Conservation (phyloP, 495 filamentous ascomycete genomes). For the Chaetomium tenue region DNA sequence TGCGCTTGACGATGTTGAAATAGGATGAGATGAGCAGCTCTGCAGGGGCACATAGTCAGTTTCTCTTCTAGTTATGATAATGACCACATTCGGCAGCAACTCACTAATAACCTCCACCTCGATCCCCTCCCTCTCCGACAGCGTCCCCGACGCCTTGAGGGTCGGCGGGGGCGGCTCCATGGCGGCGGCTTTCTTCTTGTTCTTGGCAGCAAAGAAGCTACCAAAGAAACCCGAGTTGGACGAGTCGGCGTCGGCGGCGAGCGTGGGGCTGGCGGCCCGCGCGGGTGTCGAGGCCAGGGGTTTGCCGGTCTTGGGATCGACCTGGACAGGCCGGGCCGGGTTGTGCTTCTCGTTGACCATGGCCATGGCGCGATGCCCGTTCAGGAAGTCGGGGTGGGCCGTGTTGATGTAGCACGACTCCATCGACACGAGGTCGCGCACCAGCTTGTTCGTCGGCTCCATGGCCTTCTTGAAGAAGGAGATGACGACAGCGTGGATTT, state of each 20-base stretch:
- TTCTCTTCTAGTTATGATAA: background rate
- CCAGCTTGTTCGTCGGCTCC: constrained; percentile 96
- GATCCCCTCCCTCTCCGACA: constrained; percentile 87
- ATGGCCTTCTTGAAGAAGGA: constrained; percentile 96
- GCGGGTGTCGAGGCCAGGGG: constrained; percentile 70
- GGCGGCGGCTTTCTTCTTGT: constrained; percentile 99
- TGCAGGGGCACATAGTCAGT: constrained; percentile 35
- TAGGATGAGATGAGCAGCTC: constrained; percentile 95
- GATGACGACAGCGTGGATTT: constrained; percentile 93
- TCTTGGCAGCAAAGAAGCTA: constrained; percentile 95
- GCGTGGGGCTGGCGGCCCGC: constrained; percentile 67
- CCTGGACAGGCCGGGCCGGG: constrained; percentile 82
- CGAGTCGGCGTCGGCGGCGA: constrained; percentile 52
- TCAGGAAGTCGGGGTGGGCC: constrained; percentile 96
- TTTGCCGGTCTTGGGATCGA: constrained; percentile 98
- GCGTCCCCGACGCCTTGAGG: constrained; percentile 86
- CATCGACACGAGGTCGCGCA: constrained; percentile 90
- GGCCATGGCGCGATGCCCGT: constrained; percentile 93
- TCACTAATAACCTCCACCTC: constrained; percentile 98
- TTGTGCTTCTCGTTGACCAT: constrained; percentile 90
- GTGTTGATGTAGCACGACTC: constrained; percentile 98
- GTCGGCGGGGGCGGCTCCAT: constrained; percentile 94
- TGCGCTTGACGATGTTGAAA: constrained; percentile 95
- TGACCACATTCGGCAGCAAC: constrained; percentile 35
- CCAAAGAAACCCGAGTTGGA: constrained; percentile 83